These are phyloP conservation scores for Copromyces sp. DNA, from an alignment of 495 filamentous ascomycete genomes.

Conservation along the genomic window DNA sequence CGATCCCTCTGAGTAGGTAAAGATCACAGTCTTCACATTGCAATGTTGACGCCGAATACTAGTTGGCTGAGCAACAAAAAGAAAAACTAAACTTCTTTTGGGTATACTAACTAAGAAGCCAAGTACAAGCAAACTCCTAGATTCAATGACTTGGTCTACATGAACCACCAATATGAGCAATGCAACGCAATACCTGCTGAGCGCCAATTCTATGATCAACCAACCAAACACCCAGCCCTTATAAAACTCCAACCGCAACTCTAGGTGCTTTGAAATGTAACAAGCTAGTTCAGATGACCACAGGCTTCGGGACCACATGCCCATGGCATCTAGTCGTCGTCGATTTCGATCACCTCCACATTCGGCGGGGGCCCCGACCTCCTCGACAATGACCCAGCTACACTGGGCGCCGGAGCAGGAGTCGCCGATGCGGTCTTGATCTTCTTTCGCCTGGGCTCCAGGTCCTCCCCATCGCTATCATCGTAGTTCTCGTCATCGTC, in stretches of 20 bases:
- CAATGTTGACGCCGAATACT: no score
- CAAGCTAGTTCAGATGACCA: not conserved
- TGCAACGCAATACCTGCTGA: not conserved
- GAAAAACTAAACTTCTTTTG: not conserved
- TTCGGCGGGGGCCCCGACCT: constrained; percentile 1
- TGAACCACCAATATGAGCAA: not conserved
- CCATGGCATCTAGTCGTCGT: not conserved
- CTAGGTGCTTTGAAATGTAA: not conserved
- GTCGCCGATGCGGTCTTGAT: not conserved
- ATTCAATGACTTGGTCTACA: not conserved
- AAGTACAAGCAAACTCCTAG: not conserved
- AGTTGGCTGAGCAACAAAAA: no score
- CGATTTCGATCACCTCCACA: constrained; percentile 16
- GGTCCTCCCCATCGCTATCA: constrained; percentile 9
- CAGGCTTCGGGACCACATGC: not conserved
- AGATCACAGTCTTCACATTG: no score
- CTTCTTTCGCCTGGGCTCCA: not conserved
- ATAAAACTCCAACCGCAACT: not conserved
- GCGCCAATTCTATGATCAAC: not conserved
- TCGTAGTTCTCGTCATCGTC: constrained; percentile 17
- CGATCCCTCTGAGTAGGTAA: no score
- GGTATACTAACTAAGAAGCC: not conserved
- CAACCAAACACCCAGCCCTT: not conserved
- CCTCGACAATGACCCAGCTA: not conserved
- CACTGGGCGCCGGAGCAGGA: not conserved